These are phyloP conservation scores for Astragalus membranaceus DNA, from an alignment of 306 rosid species.

Conservation along the genomic window DNA sequence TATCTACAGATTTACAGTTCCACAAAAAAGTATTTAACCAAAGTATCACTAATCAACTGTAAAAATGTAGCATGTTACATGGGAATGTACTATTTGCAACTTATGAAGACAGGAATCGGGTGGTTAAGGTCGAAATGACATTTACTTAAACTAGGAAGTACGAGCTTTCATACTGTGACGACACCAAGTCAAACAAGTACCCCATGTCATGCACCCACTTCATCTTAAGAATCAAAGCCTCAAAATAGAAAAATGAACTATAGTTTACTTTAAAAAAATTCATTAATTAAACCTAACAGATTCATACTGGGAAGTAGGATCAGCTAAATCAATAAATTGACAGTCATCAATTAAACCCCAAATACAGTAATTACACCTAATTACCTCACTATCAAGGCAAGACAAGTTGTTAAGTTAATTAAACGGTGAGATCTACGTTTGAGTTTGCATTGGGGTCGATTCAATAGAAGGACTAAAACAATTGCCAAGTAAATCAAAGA, in stretches of 20 bases:
- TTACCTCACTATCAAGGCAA: slow-evolving; percentile 17
- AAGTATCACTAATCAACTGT: slow-evolving; percentile 7
- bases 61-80: background rate
- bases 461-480: background rate
- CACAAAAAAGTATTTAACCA: slow-evolving; percentile 5
- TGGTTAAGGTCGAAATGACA: background rate
- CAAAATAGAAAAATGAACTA: slow-evolving; percentile 9
- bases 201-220: slow-evolving; percentile 8
- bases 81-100: background rate
- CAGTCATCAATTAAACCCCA: slow-evolving; percentile 9
- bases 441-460: slow-evolving; percentile 27
- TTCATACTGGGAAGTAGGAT: background rate
- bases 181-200: slow-evolving; percentile 12
- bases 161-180: background rate
- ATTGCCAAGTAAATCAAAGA: slow-evolving; percentile 9
- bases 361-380: background rate
- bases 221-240: slow-evolving; percentile 5
- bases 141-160: background rate
- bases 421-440: slow-evolving; percentile 33
- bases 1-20: background rate
- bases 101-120: background rate
- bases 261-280: background rate
- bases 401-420: slow-evolving; percentile 15
- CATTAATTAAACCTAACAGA: slow-evolving; percentile 21
- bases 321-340: slow-evolving; percentile 10